Percentiles rank a stretch among this genome's conserved stretches.
These are phyloP conservation scores for Chlorella sp. DNA, from an alignment of 139 green algal genomes.

Conservation along the genomic window DNA sequence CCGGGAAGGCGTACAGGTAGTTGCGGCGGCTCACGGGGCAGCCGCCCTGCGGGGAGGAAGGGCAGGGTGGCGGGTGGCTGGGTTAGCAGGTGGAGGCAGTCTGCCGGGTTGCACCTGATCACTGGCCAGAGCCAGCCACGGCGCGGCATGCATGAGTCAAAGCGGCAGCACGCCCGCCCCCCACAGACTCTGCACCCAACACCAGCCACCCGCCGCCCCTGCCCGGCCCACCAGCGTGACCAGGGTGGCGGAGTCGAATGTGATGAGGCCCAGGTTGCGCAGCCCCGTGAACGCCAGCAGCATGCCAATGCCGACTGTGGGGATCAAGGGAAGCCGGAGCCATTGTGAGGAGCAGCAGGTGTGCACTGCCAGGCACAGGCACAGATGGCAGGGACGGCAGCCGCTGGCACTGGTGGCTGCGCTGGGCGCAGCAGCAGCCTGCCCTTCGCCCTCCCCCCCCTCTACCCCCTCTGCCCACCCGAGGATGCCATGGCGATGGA, in stretches of 20 bases:
- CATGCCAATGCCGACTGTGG: constrained; percentile 75
- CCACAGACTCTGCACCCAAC: too few relatives aligned
- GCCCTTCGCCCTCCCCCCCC: not conserved
- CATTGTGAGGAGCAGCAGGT: constrained; percentile 2
- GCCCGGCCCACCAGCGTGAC: constrained; percentile 40
- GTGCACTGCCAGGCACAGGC: too few relatives aligned
- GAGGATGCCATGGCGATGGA: constrained; percentile 63
- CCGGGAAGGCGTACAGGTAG: constrained; percentile 36
- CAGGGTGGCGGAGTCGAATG: constrained; percentile 71
- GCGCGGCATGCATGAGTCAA: too few relatives aligned
- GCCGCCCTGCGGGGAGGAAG: constrained; percentile 1
- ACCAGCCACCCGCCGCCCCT: too few relatives aligned
- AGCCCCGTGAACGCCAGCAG: constrained; percentile 84
- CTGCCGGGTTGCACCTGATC: too few relatives aligned
- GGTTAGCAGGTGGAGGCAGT: too few relatives aligned
- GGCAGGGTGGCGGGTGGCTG: too few relatives aligned
- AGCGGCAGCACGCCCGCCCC: too few relatives aligned
- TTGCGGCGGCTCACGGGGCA: constrained; percentile 17
- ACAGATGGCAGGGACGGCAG: too few relatives aligned
- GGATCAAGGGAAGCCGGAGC: not conserved
- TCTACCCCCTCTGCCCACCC: not conserved
- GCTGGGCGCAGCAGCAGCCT: not conserved
- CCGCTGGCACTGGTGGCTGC: not conserved
- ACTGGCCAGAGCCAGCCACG: too few relatives aligned
- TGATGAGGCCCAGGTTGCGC: constrained; percentile 69